phyloP scores from a whole-genome alignment of 495 filamentous ascomycete species.

The Cenococcum geophilum region DNA sequence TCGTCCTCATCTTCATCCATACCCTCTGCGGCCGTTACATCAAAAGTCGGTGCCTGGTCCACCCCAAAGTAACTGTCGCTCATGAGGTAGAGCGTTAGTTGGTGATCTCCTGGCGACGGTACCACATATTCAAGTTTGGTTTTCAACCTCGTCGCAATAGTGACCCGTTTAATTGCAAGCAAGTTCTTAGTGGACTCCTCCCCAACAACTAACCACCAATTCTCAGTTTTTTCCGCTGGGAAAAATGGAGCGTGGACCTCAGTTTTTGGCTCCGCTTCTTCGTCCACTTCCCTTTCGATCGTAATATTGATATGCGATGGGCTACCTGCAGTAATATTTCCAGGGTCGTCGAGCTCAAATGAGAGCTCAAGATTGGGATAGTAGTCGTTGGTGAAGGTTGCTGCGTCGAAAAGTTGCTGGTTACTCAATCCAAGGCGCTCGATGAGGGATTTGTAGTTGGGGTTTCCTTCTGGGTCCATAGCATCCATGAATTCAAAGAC shows the following conservation, averaged over 20 bases:
- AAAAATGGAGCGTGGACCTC: constrained; percentile 96
- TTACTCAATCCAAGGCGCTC: constrained; percentile 72
- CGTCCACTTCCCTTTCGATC: constrained; percentile 75
- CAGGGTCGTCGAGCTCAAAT: constrained; percentile 76
- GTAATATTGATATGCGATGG: constrained; percentile 80
- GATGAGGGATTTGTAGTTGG: constrained; percentile 66
- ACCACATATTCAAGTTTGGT: constrained; percentile 82
- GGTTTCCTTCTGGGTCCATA: constrained; percentile 90
- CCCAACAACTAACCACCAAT: constrained; percentile 93
- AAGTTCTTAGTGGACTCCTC: constrained; percentile 77
- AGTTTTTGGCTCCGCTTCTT: constrained; percentile 66
- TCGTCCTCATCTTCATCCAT: constrained; percentile 93
- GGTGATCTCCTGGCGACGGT: constrained; percentile 74
- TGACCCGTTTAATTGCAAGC: constrained; percentile 90
- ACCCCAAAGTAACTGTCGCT: constrained; percentile 97
- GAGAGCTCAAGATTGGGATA: constrained; percentile 91
- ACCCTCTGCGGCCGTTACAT: constrained; percentile 76
- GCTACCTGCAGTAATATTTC: constrained; percentile 69
- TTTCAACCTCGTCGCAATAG: constrained; percentile 70
- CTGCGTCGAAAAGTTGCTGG: constrained; percentile 78
- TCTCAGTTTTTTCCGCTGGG: constrained; percentile 88
- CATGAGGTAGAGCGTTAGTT: constrained; percentile 90
- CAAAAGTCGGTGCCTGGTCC: constrained; percentile 89
- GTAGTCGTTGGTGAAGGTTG: constrained; percentile 90
- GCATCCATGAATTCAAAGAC: constrained; percentile 98